Base-by-base conservation (phyloP, 2,329 filamentous ascomycete species). In the Lachnellula hyalina region DNA sequence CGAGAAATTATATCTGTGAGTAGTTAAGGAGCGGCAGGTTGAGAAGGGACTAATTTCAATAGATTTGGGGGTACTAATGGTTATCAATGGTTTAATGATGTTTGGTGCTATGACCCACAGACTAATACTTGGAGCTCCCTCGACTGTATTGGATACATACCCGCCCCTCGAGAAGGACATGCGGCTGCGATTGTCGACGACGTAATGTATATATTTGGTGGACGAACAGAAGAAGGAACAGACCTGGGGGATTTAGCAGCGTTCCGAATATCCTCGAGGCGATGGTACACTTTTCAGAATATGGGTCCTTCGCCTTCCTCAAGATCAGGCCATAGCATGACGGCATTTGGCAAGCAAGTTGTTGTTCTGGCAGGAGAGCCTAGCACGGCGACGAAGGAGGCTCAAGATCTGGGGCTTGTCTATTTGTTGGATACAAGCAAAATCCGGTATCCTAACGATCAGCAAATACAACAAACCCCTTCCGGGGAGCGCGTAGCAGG, bases 281-380 rank as follows among this genome's bases (percentile, higher is more conserved):
- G 94, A 56, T 99, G 94, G 94, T 99, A 97, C 71, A 99, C 94
- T 36, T 99, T 99, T 73, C 94, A 99, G 68, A 99, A 99, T 68
- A 99, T 99, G 94, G 94, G 94, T 0, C 92, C 92, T 3, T 95
- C 92, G 1, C 94, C 94, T 0, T 96, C 92, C 3, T 86, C 94
- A 34, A 82, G 94, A 57, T 97, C 93, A 15, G 94, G 94, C 1
- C 94, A 99, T 71, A 96, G 91, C 71, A 97, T 99, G 94, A 97
- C 94, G 2, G 86, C 91, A 2, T 90, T 93, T 59, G 90, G 90
- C 32, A 96, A 96, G 71, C 89, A 92, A 56, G 86, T 99, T 59
- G 86, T 97, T 47, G 90, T 97, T 41, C 78, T 97, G 34, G 95
- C 90, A 38, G 94, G 94, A 61, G 95, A 99, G 71, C 94, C 94